Percentiles rank a stretch among this genome's conserved stretches.
Conservation (phyloP, 805 yeast genomes). For the Candida andamanensis region DNA sequence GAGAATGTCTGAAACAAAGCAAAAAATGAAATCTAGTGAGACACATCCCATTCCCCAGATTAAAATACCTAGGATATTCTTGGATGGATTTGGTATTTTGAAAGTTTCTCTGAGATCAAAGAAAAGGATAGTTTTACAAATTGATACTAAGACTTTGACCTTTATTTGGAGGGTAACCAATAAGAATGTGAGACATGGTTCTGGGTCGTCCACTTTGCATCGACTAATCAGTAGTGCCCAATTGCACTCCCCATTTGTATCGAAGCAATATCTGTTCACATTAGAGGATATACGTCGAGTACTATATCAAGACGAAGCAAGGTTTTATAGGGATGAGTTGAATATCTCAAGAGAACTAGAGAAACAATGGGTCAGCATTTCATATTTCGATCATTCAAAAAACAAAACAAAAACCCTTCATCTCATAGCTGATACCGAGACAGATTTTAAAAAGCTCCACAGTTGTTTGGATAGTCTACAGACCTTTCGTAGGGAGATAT, state of each 20-base stretch:
- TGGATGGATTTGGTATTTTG: constrained; percentile 58
- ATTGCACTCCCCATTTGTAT: constrained; percentile 3
- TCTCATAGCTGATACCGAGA: constrained; percentile 63
- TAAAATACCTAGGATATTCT: constrained; percentile 42
- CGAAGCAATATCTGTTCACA: constrained; percentile 14
- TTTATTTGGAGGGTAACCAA: constrained; percentile 11
- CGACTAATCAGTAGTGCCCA: constrained; percentile 13
- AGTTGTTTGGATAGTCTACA: constrained; percentile 56
- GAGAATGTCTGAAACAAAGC: too few relatives aligned
- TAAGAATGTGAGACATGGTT: constrained; percentile 17
- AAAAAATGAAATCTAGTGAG: too few relatives aligned
- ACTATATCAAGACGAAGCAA: constrained; percentile 64
- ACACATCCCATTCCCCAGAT: constrained; percentile 4
- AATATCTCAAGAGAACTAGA: constrained; percentile 63
- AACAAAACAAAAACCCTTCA: constrained; percentile 75
- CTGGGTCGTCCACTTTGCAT: constrained; percentile 6
- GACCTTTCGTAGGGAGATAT: constrained; percentile 58
- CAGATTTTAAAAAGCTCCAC: constrained; percentile 51
- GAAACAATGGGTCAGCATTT: constrained; percentile 73
- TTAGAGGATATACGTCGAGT: constrained; percentile 64
- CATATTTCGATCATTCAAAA: constrained; percentile 57
- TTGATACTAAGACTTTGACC: constrained; percentile 51
- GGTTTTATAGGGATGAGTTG: constrained; percentile 81
- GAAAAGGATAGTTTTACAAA: constrained; percentile 50
- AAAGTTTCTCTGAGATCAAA: constrained; percentile 69